Evolutionary conservation across 108 stramenopile species (phyloP).

Genomic region (Nitzschia sp.): DNA sequence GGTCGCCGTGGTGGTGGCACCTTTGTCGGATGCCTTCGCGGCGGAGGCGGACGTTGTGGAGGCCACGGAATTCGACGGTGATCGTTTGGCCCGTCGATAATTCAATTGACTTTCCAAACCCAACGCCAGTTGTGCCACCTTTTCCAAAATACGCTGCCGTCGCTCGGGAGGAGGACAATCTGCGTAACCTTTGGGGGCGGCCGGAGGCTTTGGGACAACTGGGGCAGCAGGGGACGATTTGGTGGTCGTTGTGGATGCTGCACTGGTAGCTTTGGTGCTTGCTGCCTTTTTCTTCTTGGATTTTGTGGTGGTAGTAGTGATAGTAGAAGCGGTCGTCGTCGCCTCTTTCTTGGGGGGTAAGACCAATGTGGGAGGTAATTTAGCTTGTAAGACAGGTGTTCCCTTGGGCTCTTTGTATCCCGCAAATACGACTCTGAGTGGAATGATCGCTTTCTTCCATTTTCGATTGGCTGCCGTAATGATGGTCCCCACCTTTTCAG

Average conservation of each 20-base stretch:
- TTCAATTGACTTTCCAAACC: conserved; percentile 14
- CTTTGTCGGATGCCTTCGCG: neutral
- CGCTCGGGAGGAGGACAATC: conserved; percentile 31
- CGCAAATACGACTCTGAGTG: conserved; percentile 2
- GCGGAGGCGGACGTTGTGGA: neutral
- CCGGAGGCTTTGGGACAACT: neutral
- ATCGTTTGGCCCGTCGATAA: conserved; percentile 13
- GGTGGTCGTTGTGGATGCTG: neutral
- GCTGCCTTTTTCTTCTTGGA: conserved; percentile 10
- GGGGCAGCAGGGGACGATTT: neutral
- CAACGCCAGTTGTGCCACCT: conserved; percentile 22
- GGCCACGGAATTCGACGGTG: neutral
- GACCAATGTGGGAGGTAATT: neutral
- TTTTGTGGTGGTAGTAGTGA: too few species aligned
- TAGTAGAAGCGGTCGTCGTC: conserved; percentile 8
- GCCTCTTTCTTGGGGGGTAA: conserved; percentile 7
- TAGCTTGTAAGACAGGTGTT: neutral
- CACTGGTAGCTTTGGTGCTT: neutral
- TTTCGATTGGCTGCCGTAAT: conserved; percentile 13
- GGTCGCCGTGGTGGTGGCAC: neutral
- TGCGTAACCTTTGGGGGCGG: conserved; percentile 28
- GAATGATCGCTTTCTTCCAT: conserved; percentile 17
- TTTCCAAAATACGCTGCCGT: conserved; percentile 37
- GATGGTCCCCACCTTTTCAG: conserved; percentile 9
- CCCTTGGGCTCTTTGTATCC: conserved; percentile 18